Evolutionary conservation across 495 filamentous ascomycete species (phyloP).

Genomic region (Annulohypoxylon nitens): DNA sequence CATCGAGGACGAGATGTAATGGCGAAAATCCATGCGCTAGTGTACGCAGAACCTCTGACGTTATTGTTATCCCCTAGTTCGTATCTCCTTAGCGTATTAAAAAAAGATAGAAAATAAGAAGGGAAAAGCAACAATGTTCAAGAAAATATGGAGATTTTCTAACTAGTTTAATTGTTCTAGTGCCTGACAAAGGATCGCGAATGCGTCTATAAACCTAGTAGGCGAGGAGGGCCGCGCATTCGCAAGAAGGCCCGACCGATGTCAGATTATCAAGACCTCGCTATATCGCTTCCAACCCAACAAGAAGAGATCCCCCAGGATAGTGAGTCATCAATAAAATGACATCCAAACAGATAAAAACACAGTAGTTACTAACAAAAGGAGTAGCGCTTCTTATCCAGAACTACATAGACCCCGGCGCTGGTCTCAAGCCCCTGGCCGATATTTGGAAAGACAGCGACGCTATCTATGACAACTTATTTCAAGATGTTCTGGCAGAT

Average conservation of each 20-base stretch:
- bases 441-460: constrained; percentile 50
- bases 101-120: background rate
- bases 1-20: constrained; percentile 70
- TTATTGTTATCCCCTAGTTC: constrained; percentile 12
- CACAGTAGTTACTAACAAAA: constrained; percentile 30
- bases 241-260: constrained; percentile 47
- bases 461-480: constrained; percentile 50
- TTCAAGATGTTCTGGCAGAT: constrained; percentile 44
- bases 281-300: constrained; percentile 48
- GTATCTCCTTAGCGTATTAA: constrained; percentile 7
- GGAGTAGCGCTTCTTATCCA: constrained; percentile 47
- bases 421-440: constrained; percentile 48
- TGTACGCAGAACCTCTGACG: constrained; percentile 56
- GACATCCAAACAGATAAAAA: background rate
- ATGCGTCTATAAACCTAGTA: constrained; percentile 70
- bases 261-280: constrained; percentile 49
- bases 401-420: constrained; percentile 51
- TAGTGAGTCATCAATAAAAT: constrained; percentile 30
- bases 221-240: constrained; percentile 67
- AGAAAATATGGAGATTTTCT: constrained; percentile 10
- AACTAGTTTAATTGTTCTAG: constrained; percentile 49
- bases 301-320: constrained; percentile 51
- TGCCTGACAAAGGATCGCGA: constrained; percentile 65
- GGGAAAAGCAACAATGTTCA: background rate
- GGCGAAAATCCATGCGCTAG: constrained; percentile 69